phyloP scores from a whole-genome alignment of 495 filamentous ascomycete species.

The Aspergillus homomorphus region DNA sequence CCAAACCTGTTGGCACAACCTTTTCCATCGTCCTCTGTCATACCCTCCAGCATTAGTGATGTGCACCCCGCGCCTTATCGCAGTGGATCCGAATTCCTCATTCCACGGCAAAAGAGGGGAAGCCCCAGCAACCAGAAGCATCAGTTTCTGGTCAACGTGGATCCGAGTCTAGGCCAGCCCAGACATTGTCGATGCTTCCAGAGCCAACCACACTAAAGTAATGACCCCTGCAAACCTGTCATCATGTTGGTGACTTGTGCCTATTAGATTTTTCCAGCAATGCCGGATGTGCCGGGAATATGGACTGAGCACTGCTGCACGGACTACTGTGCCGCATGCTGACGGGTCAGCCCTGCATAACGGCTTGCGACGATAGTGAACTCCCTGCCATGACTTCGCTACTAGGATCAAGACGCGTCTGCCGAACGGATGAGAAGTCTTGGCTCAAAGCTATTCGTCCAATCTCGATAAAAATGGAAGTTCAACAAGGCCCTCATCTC shows the following conservation, averaged over 20 bases:
- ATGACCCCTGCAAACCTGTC: not conserved
- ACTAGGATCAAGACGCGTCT: not conserved
- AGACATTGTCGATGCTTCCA: constrained; percentile 5
- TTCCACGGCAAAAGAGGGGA: not conserved
- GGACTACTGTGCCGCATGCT: not conserved
- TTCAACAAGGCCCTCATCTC: too few relatives aligned
- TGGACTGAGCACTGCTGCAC: not conserved
- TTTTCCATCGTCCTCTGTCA: not conserved
- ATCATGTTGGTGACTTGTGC: not conserved
- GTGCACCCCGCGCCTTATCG: not conserved
- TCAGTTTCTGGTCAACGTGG: not conserved
- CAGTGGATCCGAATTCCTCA: not conserved
- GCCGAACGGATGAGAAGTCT: too few relatives aligned
- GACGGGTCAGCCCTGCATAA: not conserved
- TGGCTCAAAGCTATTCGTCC: too few relatives aligned
- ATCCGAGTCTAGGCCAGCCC: constrained; percentile 8
- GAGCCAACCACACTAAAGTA: constrained; percentile 5
- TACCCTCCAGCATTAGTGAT: not conserved
- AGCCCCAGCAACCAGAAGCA: not conserved
- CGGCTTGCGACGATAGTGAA: not conserved
- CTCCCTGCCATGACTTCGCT: not conserved
- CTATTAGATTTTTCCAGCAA: not conserved
- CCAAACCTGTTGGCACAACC: not conserved
- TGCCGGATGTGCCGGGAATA: not conserved
- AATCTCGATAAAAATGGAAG: too few relatives aligned